Evolutionary conservation across 2,329 filamentous ascomycete species (phyloP), one percentile per base, ranked within the genome.

Genomic region (Didymella lethalis): DNA sequence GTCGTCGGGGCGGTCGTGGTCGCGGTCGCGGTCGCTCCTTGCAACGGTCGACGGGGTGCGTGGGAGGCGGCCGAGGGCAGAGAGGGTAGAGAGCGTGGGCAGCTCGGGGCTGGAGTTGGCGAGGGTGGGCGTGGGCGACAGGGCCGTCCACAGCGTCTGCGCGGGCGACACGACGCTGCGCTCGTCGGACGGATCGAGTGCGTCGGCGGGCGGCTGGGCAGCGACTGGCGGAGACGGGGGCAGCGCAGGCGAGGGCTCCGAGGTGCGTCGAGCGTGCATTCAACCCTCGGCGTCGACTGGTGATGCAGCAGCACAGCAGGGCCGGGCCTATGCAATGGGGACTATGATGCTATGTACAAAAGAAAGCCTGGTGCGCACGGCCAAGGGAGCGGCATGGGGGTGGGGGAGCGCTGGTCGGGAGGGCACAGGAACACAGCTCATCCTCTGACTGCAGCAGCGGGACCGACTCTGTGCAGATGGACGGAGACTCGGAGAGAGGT

Each of bases 81-180:
- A 71, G 18, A 75, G 69, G 28, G 72, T 64, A 48, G 75, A 67
- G 54, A 79, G 75, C 31, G 71, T 66, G 48, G 77, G 76, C 44
- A 79, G 73, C 65, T 79, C 77, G 32, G 77, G 77, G 67, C 77
- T 79, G 62, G 77, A 79, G 47, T 77, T 66, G 48, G 72, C 76
- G 28, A 79, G 74, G 7, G 77, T 79, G 61, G 73, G 71, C 51
- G 77, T 77, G 16, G 77, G 77, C 7, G 77, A 79, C 44, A 73
- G 73, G 47, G 75, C 73, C 45, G 74, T 76, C 75, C 75, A 77
- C 71, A 74, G 67, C 64, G 70, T 73, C 68, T 70, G 71, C 48
- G 74, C 70, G 49, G 75, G 73, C 29, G 74, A 77, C 40, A 64
- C 63, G 57, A 62, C 65, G 61, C 64, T 65, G 49, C 62, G 65